Evolutionary conservation across 1,284 basidiomycete genomes (phyloP), one percentile per base, ranked within the genome.

Genomic region (Ustilago cynodontis): DNA sequence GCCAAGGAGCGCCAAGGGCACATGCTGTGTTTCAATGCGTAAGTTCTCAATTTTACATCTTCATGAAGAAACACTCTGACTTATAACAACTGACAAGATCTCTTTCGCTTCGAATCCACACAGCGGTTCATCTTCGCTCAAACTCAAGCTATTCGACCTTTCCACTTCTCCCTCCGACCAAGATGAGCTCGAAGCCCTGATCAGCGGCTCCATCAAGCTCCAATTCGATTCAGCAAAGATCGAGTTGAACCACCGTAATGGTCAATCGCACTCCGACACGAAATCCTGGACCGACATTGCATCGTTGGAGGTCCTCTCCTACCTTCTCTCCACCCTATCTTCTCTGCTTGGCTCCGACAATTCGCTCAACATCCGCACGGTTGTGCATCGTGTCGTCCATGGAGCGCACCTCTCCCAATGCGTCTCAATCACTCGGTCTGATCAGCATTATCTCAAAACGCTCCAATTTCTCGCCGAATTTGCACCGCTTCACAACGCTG

Each of bases 101-200:
- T 20, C 18, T 20, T 20, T 20, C 20, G 8, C n/a, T 16, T 43
- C 24, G 47, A 49, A 22, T 26, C 14, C 14, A n/a, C 13, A 9
- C 47, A 69, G 71, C 22, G 72, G 72, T 14, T 75, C 72, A 0
- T 75, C 72, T n/a, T 71, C 68, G 16, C 63, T 75, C 59, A 75
- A 75, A 43, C 60, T 75, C 67, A 75, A 75, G 51, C 33, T 63
- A 16, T 75, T 63, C 39, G 45, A 37, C 13, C 37, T 45, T 43
- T 20, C 37, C 54, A 8, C 20, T 9, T n/a, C n/a, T 49, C 2
- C 22, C 11, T 0, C 9, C 47, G 13, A 24, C 3, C 6, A 49
- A 13, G 10, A 26, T 14, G 26, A 55, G 1, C 41, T 41, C 5
- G 26, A 31, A 14, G 16, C 43, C 0, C n/a, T 58, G 18, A 18